Evolutionary conservation across 202 grass and related monocot species (phyloP), one percentile per base, ranked within the genome.

Genomic region (Digitaria exilis): DNA sequence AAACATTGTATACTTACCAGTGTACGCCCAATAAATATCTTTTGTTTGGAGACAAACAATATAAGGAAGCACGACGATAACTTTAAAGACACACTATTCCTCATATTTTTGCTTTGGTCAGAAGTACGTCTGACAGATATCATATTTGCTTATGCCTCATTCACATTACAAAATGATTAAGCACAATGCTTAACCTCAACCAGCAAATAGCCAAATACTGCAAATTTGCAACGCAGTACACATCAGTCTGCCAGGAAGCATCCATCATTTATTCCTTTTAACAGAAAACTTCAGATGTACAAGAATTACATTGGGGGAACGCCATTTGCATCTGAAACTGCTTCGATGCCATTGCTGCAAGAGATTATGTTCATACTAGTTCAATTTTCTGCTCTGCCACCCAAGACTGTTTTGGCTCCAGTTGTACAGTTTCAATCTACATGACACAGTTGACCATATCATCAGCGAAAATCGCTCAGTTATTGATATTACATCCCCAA

Each of bases 371-470:
- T 92, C 87, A 92, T 61, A 66, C 62, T 37, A 89, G 30, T 60
- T 75, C 35, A 65, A 97, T 84, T 68, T 87, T 86, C 83, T 94
- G 92, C 82, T 93, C 84, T 43, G 90, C 90, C 59, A 93, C 64
- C 95, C 92, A 94, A 76, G 89, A 93, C 80, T 93, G 70, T 65
- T 91, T 88, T 3, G 92, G 90, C 39, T 82, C 86, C 61, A 97
- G 88, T 64, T 82, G 78, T 72, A 94, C 56, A 22, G 75, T 86
- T 65, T 84, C 86, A 68, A 94, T 93, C 92, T 94, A 79, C 75
- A 90, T 15, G 15, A 79, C 5, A 37, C 14, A 82, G 57, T 64
- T 28, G 10, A 70, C 4, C 39, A 72, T 76, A 80, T 59, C 75
- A 87, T 94, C 60, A 86, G 69, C 16, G 14, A 75, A 52, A 49